phyloP scores from a whole-genome alignment of 495 filamentous ascomycete species.

The Viridothelium virens region DNA sequence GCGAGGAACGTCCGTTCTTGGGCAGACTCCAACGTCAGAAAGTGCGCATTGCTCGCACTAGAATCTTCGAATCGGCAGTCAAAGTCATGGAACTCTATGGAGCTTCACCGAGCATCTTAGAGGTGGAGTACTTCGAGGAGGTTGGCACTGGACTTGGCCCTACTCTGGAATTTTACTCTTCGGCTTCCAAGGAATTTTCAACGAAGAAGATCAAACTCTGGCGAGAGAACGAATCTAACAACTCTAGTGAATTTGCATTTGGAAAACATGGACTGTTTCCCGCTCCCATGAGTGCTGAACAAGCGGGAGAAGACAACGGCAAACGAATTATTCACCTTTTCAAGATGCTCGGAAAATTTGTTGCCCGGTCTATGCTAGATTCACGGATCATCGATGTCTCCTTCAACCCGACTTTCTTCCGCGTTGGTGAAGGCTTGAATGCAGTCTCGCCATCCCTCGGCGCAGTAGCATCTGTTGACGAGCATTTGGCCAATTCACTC shows the following conservation, averaged over 20 bases:
- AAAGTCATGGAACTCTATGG: constrained; percentile 99
- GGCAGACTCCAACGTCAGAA: constrained; percentile 93
- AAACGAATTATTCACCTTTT: constrained; percentile 79
- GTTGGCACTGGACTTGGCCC: constrained; percentile 95
- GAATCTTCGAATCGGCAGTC: constrained; percentile 90
- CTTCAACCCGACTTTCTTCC: constrained; percentile 97
- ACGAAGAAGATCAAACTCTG: constrained; percentile 95
- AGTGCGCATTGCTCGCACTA: constrained; percentile 84
- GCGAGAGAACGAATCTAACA: constrained; percentile 79
- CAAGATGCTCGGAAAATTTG: constrained; percentile 93
- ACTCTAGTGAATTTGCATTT: constrained; percentile 76
- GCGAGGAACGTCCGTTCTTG: constrained; percentile 87
- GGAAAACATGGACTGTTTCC: constrained; percentile 84
- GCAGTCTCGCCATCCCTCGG: constrained; percentile 79
- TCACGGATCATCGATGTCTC: constrained; percentile 96
- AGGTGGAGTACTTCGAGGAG: constrained; percentile 99
- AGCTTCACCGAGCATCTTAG: constrained; percentile 84
- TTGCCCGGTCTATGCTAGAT: constrained; percentile 96
- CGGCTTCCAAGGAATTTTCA: constrained; percentile 93
- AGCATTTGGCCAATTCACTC: constrained; percentile 75
- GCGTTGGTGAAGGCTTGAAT: constrained; percentile 67
- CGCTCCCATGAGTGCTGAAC: constrained; percentile 76
- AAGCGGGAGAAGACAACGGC: constrained; percentile 64
- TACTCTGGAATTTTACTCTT: constrained; percentile 97
- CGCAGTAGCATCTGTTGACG: constrained; percentile 85